Evolutionary conservation across 1,284 basidiomycete genomes (phyloP), one percentile per base, ranked within the genome.

Genomic region (Gymnopus androsaceus): DNA sequence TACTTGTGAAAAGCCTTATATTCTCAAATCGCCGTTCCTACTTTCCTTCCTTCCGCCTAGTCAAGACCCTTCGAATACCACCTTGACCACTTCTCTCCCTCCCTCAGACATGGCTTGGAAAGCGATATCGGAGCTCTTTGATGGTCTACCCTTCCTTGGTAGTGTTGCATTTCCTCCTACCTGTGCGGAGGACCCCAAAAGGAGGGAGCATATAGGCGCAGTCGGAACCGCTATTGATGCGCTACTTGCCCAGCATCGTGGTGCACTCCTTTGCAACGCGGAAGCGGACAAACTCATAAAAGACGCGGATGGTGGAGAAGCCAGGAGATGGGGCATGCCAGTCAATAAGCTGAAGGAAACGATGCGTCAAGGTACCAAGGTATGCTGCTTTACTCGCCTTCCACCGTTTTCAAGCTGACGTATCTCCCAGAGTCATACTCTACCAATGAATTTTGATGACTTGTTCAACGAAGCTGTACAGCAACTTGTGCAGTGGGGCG

Each of bases 141-240:
- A 94, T 71, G 93, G 94, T 19, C 66, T 95, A 45, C 93, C 94
- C 9, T 83, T 84, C 14, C 68, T 94, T 23, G 90, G 91, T 7
- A 83, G 90, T 45, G 78, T 94, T 36, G 90, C 88, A 6, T 80
- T 96, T 60, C 82, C 92, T 9, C 91, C 93, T 21, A 76, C 78
- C 31, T 98, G 95, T 69, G 75, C 85, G 37, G 88, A 92, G 65
- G 94, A 98, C 71, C 91, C 91, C 45, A 84, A 78, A 64, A 84
- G 90, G 66, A 90, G 88, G 72, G 76, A 83, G 59, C 81, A 89
- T 64, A 90, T 97, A 46, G 90, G 90, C 23, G 80, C 75, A 25
- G 75, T 95, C 47, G 95, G 91, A 0, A 89, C 84, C 64, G 81
- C 81, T 19, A 81, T 95, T 42, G 88, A 92, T 68, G 73, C 75